Evolutionary conservation across 768 basidiomycete species (phyloP), one percentile per base, ranked within the genome.

Genomic region (Strobilomyces confusus): DNA sequence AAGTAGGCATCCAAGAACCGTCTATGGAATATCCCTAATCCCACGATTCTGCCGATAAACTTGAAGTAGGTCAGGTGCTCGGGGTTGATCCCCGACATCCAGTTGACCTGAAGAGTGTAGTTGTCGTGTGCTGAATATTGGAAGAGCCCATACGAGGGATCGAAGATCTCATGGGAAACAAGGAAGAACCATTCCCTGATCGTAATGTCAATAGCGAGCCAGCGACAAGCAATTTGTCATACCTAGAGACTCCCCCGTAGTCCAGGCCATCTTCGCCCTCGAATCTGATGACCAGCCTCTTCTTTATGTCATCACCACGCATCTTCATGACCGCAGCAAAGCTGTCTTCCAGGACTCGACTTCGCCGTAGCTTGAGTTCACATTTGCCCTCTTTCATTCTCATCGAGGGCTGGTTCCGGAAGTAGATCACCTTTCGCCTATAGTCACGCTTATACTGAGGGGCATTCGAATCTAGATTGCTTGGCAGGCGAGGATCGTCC

Each of bases 391-490:
- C 78, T 45, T 80, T 77, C 9, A 80, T 72, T 42, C 89, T 80
- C 77, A 95, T 86, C 48, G 90, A 86, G 23, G 92, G 90, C 60
- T 95, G 92, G 58, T 84, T 87, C 55, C 92, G 80, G 80, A 95
- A 94, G 74, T 95, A 95, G 45, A 95, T 86, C 41, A 95, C 83
- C 71, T 95, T 95, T 52, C 91, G 77, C 58, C 92, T 76, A 68
- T 95, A 95, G 72, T 95, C 92, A 57, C 91, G 86, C 72, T 95
- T 94, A 72, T 94, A 95, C 71, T 95, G 92, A n/a, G 92, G 93
- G 4, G 91, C 91, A 70, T 84, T 90, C 58, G 88, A 84, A 63
- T 93, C 91, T 44, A 93, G 75, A 56, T 85, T 81, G 1, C 82
- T 85, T 0, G 93, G 92, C 48, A 94, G 69, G 47, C 93, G 82